Evolutionary conservation across 2,329 filamentous ascomycete genomes (phyloP).

Genomic region (Alternaria sp.): DNA sequence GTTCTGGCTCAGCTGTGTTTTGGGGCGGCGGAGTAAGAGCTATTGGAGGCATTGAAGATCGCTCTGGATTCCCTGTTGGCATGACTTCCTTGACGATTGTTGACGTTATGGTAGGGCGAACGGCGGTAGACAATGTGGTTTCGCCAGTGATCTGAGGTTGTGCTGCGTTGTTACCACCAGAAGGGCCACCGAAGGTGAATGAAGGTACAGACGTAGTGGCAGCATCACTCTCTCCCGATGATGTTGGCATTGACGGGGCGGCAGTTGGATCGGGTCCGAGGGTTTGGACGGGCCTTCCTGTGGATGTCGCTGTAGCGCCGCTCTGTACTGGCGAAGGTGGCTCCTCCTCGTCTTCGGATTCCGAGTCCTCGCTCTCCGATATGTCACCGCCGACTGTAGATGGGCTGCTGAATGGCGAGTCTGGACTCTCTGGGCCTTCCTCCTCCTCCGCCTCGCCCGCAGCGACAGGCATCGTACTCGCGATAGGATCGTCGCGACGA

Average conservation of each 20-base stretch:
- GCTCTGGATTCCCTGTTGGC: not conserved
- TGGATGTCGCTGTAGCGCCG: not conserved
- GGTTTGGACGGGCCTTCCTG: not conserved
- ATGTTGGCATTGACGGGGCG: not conserved
- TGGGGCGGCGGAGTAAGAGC: not conserved
- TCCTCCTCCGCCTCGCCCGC: conserved; percentile 7
- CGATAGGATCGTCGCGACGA: conserved; percentile 28
- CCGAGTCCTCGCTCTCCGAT: conserved; percentile 8
- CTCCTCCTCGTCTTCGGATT: conserved; percentile 21
- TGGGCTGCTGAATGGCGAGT: conserved; percentile 29
- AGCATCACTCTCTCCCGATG: not conserved
- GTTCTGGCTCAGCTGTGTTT: not conserved
- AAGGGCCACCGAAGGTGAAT: conserved; percentile 9
- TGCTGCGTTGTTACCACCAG: conserved; percentile 5
- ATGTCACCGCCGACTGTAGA: conserved; percentile 1
- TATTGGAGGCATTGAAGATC: not conserved
- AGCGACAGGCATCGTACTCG: conserved; percentile 11
- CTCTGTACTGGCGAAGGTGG: conserved; percentile 15
- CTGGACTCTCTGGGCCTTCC: conserved; percentile 31
- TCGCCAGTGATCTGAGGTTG: conserved; percentile 15
- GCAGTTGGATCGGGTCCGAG: conserved; percentile 1
- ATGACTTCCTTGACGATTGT: conserved; percentile 1
- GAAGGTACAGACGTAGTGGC: conserved; percentile 1
- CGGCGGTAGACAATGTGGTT: not conserved
- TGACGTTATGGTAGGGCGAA: conserved; percentile 3